Base-by-base conservation (phyloP, 768 basidiomycete species). In the Hypholoma sublateritium region DNA sequence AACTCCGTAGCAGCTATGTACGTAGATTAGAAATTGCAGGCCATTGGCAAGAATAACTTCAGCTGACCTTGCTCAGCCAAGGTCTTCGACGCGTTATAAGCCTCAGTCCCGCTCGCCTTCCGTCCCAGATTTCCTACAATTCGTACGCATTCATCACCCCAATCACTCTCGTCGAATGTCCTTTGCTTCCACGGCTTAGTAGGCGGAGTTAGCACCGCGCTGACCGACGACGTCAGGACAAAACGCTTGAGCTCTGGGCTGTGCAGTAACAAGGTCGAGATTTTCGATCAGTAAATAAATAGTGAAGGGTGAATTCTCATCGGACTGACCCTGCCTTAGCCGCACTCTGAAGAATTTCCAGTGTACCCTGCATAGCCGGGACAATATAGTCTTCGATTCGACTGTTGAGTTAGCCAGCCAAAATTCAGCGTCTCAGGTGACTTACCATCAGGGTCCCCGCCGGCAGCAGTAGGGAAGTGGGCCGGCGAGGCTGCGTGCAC, bases 401-500 rank as follows among this genome's bases (percentile, higher is more conserved):
- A 35, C 25, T 5, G 21, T 22, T 37, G 11, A 28, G 12, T 45
- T 24, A 6, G 13, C 4, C 13, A 45, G n/a, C 13, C 2, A 37
- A 1, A 14, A 39, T 25, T 19, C 9, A 25, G 19, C 1, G 21
- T 5, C 14, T 7, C 5, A 5, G 25, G 2, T 14, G 13, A 25
- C 28, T 50, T 51, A 69, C 71, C 69, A 59, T 69, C 58, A 4
- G 80, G 80, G 47, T 85, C 46, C 13, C 46, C 46, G 6, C 46
- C 76, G n/a, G 74, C 73, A 9, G 1, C 16, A 1, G 73, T 74
- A 1, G 77, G 69, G 32, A 75, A 62, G 53, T 78, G 71, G 60
- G 84, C 77, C 1, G 89, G 88, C 1, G 87, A 88, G 0, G 88
- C 88, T 2, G 78, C 83, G 64, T 91, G 89, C 36, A 75, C 77